Conservation (phyloP, 345 rosid genomes). For the Eucalyptus pauciflora region DNA sequence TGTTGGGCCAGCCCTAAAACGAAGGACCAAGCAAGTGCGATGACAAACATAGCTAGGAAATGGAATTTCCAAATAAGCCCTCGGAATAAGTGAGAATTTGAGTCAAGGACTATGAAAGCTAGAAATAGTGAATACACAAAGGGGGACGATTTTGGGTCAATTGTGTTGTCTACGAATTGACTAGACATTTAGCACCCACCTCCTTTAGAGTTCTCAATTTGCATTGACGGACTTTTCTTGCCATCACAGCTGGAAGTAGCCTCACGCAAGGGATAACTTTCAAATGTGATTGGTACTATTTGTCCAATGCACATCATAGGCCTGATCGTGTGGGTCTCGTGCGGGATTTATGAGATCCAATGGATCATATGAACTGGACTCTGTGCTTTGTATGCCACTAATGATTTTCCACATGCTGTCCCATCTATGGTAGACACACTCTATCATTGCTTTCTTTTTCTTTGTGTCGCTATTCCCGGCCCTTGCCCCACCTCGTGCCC, state of each 20-base stretch:
- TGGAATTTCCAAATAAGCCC: not conserved
- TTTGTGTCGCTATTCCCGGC: not conserved
- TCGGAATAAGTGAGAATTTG: not conserved
- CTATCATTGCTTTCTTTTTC: not conserved
- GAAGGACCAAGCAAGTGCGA: not conserved
- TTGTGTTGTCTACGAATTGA: not conserved
- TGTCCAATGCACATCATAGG: not conserved
- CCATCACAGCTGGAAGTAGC: not conserved
- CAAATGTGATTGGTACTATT: accelerated
- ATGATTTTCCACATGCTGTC: not conserved
- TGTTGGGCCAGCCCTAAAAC: not conserved
- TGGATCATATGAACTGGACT: not conserved
- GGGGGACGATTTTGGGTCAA: not conserved
- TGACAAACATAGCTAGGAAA: not conserved
- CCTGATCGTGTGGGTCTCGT: not conserved
- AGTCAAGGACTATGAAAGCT: not conserved
- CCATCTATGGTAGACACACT: not conserved
- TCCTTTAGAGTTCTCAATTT: not conserved
- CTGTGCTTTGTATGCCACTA: accelerated
- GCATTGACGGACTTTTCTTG: not conserved
- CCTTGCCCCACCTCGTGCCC: not conserved
- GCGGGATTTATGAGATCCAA: not conserved
- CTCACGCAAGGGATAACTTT: not conserved
- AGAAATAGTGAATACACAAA: not conserved
- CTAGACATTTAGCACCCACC: not conserved